Base-by-base conservation (phyloP, 192 early-diverging fungal genomes). In the Coemansia reversa region DNA sequence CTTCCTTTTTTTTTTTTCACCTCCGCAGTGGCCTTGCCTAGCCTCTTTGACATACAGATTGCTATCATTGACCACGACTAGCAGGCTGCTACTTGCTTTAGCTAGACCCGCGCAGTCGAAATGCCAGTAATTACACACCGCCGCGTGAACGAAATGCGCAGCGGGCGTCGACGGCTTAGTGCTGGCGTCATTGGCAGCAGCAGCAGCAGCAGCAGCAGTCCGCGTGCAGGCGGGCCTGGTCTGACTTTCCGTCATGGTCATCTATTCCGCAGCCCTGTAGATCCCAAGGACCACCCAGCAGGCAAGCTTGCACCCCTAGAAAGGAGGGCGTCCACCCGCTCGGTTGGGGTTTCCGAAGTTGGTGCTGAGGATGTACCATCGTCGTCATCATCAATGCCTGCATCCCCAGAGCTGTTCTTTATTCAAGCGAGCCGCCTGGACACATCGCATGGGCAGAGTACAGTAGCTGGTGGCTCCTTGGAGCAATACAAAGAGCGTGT, bases 81-180 rank as follows among this genome's bases (percentile, higher is more conserved):
- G 16, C 39, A 45, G 39, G 14, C 23, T 47, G 39, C 45, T 45
- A 60, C 23, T 22, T 11, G 19, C 7, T 3, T 30, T 16, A 16
- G 18, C 11, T 42, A 45, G 24, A 51, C 53, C 33, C 25, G 51
- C 49, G 27, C 53, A 22, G 52, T 33, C 23, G 30, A 14, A 27
- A 80, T 80, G 78, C 78, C 78, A 11, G 78, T 80, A 51, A 80
- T 80, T 68, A 75, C 78, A 39, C 69, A 80, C 42, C 72, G 78
- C 25, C 63, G 78, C 52, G 72, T 71, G 23, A 74, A 68, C 69
- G 78, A 80, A 53, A 72, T 75, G 72, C 78, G 78, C 63, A 35
- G 65, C 32, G 62, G 72, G 20, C 78, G 78, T 65, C 72, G 78
- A 65, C 69, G 78, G 72, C 78, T 80, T 33, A 80, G 78, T 66